Evolutionary conservation across 1,284 basidiomycete genomes (phyloP).

Genomic region (Fomitopsis pinicola): DNA sequence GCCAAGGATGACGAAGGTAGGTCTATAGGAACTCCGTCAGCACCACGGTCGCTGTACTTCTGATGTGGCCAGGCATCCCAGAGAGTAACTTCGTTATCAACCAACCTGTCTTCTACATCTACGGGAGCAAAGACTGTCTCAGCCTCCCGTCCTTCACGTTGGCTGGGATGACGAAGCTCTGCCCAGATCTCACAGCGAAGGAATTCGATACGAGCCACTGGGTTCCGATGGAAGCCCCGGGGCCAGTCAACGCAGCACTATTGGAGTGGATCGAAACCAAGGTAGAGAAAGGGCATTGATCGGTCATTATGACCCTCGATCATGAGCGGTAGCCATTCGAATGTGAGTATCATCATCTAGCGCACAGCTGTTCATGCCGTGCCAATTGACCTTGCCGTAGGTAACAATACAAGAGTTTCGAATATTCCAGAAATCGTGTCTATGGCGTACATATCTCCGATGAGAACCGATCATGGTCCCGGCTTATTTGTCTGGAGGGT

Average conservation of each 20-base stretch:
- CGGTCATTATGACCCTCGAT: too few species aligned
- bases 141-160: conserved; percentile 17
- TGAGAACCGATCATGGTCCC: too few species aligned
- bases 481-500: too few species aligned
- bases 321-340: too few species aligned
- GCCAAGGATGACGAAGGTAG: conserved; percentile 23
- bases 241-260: conserved; percentile 51
- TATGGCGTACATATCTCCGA: too few species aligned
- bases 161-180: conserved; percentile 11
- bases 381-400: too few species aligned
- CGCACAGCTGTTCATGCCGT: too few species aligned
- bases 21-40: not conserved
- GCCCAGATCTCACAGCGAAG: conserved; percentile 26
- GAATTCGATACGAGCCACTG: conserved; percentile 29
- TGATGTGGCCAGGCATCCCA: conserved; percentile 19
- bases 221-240: conserved; percentile 23
- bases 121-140: conserved; percentile 25
- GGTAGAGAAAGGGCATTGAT: not conserved
- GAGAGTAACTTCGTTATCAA: conserved; percentile 17
- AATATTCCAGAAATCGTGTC: too few species aligned
- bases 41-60: too few species aligned
- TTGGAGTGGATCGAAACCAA: conserved; percentile 63
- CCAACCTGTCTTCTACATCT: conserved; percentile 32
- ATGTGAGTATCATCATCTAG: too few species aligned
- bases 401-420: too few species aligned